Conservation (phyloP, 225 moss, liverwort and hornwort genomes). For the Pleurozium schreberi region DNA sequence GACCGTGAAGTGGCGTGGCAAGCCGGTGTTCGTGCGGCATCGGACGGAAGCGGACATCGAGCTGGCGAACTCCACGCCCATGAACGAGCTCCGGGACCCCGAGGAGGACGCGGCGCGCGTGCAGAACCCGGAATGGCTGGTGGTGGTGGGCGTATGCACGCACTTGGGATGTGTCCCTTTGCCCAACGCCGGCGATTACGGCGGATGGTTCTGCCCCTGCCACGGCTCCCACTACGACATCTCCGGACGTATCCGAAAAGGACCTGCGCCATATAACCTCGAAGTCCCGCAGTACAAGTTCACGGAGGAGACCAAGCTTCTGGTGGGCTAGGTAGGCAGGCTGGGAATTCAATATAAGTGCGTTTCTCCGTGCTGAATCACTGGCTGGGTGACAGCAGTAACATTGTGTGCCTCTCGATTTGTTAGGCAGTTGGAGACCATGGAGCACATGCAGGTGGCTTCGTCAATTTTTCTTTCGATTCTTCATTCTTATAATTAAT, state of each 20-base stretch:
- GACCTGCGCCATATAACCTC: not conserved
- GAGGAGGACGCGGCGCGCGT: not conserved
- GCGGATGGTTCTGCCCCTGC: not conserved
- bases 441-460: not conserved
- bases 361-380: not conserved
- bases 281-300: not conserved
- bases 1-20: not conserved
- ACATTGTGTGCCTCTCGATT: not conserved
- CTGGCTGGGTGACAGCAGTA: not conserved
- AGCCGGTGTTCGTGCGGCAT: not conserved
- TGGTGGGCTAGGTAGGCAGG: not conserved
- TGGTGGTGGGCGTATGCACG: not conserved
- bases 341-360: not conserved
- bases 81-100: not conserved
- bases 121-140: not conserved
- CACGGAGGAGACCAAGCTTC: not conserved
- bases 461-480: not conserved
- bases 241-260: not conserved
- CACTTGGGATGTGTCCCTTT: not conserved
- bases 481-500: not conserved
- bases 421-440: not conserved
- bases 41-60: not conserved
- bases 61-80: not conserved
- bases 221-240: not conserved
- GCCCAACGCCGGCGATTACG: not conserved